Percentiles rank a stretch among this genome's conserved stretches.
These are phyloP conservation scores for Chenopodium album DNA, from an alignment of 148 eudicot genomes.

Conservation along the genomic window DNA sequence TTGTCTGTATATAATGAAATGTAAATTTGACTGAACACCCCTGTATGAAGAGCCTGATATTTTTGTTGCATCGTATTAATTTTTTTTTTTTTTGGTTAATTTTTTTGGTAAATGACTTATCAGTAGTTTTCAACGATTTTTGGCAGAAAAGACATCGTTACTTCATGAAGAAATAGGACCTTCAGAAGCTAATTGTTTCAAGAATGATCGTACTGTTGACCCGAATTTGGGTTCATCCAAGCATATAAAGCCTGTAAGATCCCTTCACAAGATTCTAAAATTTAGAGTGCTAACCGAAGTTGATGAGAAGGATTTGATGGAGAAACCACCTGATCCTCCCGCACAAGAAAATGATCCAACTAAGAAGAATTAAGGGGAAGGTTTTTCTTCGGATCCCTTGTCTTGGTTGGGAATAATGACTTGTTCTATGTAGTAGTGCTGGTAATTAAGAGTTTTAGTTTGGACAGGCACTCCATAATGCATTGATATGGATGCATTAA, in stretches of 20 bases:
- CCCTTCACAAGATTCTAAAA: constrained; percentile 63
- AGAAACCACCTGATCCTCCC: constrained; percentile 8
- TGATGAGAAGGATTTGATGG: constrained; percentile 26
- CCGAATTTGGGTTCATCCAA: constrained; percentile 41
- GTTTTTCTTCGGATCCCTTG: not conserved
- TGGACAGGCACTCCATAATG: not conserved
- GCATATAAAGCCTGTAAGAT: constrained; percentile 58
- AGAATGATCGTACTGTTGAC: constrained; percentile 36
- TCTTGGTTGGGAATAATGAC: not conserved
- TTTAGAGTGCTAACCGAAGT: constrained; percentile 45
- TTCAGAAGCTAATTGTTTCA: constrained; percentile 48
- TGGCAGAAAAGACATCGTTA: constrained; percentile 50
- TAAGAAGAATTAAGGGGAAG: not conserved
- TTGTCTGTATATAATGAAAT: not conserved
- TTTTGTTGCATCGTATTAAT: not conserved
- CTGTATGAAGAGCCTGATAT: not conserved
- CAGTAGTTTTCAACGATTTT: not conserved
- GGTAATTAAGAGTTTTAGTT: too few species aligned
- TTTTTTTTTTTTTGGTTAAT: too few species aligned
- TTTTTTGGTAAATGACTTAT: not conserved
- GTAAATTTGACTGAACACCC: not conserved
- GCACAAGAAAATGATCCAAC: not conserved
- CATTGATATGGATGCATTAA: too few species aligned
- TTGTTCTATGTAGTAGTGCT: too few species aligned
- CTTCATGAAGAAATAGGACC: constrained; percentile 53